These are phyloP conservation scores for Scutellaria minor DNA, from an alignment of 257 asterid species.

Conservation along the genomic window DNA sequence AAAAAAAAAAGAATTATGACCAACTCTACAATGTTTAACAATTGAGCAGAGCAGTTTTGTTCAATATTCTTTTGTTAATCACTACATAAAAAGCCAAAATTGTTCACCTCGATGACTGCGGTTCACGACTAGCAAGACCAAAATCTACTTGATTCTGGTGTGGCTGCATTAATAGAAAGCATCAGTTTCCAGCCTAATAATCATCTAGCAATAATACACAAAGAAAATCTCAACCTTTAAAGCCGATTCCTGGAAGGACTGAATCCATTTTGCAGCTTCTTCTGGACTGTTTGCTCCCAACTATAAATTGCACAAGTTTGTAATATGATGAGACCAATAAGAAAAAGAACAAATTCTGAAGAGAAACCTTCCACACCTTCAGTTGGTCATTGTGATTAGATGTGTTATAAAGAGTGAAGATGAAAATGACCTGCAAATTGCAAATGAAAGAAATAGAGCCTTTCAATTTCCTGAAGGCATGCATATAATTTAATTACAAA, in stretches of 20 bases:
- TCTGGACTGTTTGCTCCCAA: conserved; percentile 98
- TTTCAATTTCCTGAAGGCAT: conserved; percentile 30
- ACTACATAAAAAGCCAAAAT: conserved; percentile 24
- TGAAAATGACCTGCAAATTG: conserved; percentile 61
- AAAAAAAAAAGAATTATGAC: background rate
- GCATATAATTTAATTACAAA: conserved; percentile 8
- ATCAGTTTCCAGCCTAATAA: conserved; percentile 44
- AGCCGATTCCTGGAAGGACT: conserved; percentile 84
- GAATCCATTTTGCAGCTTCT: conserved; percentile 97
- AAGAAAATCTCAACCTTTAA: conserved; percentile 64
- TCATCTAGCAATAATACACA: conserved; percentile 27
- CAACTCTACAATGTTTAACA: conserved; percentile 30
- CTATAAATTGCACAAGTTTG: conserved; percentile 49
- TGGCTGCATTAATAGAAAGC: conserved; percentile 57
- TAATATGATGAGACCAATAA: conserved; percentile 27
- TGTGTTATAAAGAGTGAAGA: conserved; percentile 73
- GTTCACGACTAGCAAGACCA: conserved; percentile 50
- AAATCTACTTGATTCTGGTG: conserved; percentile 57
- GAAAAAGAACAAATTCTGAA: conserved; percentile 24
- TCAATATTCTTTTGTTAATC: conserved; percentile 15
- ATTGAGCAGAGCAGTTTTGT: conserved; percentile 14
- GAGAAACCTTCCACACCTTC: conserved; percentile 65
- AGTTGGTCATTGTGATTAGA: conserved; percentile 88
- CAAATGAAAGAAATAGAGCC: conserved; percentile 34
- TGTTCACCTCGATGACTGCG: conserved; percentile 67